phyloP scores from a whole-genome alignment of 23 red algal species.

The Agarophyton chilense region DNA sequence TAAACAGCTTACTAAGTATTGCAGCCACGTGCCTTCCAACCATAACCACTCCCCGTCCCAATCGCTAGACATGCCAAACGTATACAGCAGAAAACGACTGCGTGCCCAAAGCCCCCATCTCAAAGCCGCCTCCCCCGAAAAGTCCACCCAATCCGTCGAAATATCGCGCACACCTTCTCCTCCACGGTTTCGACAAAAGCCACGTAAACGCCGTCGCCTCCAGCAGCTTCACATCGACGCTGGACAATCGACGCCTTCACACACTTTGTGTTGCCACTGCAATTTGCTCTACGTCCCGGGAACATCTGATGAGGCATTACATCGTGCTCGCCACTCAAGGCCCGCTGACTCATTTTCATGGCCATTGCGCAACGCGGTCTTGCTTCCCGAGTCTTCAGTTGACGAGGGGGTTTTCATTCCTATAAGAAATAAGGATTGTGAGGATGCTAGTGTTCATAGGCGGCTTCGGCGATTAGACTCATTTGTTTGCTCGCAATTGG shows the following conservation, averaged over 20 bases:
- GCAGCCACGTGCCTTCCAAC: too few species aligned
- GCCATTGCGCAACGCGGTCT: not conserved
- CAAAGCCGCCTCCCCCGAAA: not conserved
- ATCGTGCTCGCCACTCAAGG: conserved; percentile 15
- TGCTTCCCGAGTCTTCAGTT: not conserved
- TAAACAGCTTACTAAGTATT: too few species aligned
- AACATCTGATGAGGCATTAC: conserved; percentile 25
- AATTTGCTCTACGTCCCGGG: conserved; percentile 40
- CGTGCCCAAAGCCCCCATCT: not conserved
- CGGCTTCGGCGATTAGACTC: conserved; percentile 16
- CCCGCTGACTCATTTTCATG: not conserved
- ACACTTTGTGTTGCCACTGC: conserved; percentile 24
- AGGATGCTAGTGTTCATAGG: not conserved
- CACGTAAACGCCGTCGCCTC: conserved; percentile 40
- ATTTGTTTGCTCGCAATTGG: conserved; percentile 32
- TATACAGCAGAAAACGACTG: conserved; percentile 53
- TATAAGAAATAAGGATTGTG: not conserved
- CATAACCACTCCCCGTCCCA: not conserved
- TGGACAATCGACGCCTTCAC: conserved; percentile 28
- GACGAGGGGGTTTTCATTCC: not conserved
- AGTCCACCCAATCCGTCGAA: not conserved
- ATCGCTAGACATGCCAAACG: conserved; percentile 20
- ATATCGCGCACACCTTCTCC: not conserved
- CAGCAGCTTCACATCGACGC: conserved; percentile 53
- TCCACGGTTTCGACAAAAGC: not conserved